Base-by-base conservation (phyloP, 1,284 basidiomycete genomes). In the Cryptococcus sp. region DNA sequence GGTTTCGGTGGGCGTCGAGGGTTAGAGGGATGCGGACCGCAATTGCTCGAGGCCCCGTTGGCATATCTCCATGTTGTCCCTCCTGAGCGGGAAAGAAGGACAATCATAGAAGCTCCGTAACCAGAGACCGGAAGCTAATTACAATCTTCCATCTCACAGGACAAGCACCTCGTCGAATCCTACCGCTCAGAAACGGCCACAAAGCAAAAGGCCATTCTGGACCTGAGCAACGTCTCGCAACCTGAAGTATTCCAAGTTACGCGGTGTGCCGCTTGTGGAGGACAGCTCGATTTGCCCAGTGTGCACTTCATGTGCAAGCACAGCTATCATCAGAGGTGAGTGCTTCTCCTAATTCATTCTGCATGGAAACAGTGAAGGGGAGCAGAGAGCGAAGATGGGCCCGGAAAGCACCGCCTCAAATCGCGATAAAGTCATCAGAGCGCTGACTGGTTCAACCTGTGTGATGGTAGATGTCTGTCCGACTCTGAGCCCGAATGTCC, bases 261-360 rank as follows among this genome's bases (percentile, higher is more conserved):
- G 4, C 83, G 91, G 42, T 99, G 95, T 76, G 87, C 91, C 16
- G 84, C 87, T 5, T 98, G 96, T 75, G 84, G 86, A 17, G 90
- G 88, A 0, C 89, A 90, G 69, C 85, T 98, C 59, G 93, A 97
- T 74, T 83, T 97, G 19, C 95, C 95, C 0, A 89, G 86, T 58
- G 84, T 98, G 4, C 94, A 99, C 78, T 99, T 98, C 72, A 96
- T 98, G 94, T 99, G 94, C 79, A 88, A 90, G 71, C 95, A 99
- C 77, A 93, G 89, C 62, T 99, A 92, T 80, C 96, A 99, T 74
- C 92, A 95, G 75, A 82, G 91, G 89, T 90, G 52, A 20, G n/a
- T n/a, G n/a, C n/a, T n/a, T n/a, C n/a, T n/a, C n/a, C 79, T 80
- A 2, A 3, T 17, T 8, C 41, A 27, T 27, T n/a, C 43, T 23